A percentile compares a stretch with the other conserved stretches of the same genome.
These are phyloP conservation scores for Fusarium proliferatum DNA, from an alignment of 2,329 filamentous ascomycete genomes.

Conservation along the genomic window DNA sequence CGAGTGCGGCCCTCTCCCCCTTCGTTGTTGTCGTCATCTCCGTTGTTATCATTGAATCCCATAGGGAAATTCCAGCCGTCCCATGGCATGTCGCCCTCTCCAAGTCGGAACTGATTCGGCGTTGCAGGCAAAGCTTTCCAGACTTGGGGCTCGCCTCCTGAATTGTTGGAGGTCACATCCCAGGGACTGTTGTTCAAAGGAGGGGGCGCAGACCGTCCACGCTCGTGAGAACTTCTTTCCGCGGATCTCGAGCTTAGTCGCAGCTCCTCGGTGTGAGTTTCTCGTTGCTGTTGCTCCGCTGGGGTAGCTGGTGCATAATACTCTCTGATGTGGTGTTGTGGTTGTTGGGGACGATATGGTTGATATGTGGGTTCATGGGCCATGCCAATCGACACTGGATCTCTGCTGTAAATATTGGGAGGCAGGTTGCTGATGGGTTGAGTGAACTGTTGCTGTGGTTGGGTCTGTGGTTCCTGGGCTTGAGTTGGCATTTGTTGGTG, in stretches of 20 bases:
- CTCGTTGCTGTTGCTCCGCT: not conserved
- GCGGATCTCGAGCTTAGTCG: slow-evolving; percentile 36
- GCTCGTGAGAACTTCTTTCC: slow-evolving; percentile 51
- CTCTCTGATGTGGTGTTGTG: slow-evolving; percentile 21
- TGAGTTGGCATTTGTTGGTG: slow-evolving; percentile 16
- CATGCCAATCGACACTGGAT: slow-evolving; percentile 6
- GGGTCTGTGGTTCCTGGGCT: slow-evolving; percentile 6
- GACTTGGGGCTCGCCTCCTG: slow-evolving; percentile 39
- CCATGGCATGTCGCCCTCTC: slow-evolving; percentile 62
- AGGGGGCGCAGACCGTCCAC: slow-evolving; percentile 62
- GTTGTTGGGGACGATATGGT: slow-evolving; percentile 23
- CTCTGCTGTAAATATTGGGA: slow-evolving; percentile 14
- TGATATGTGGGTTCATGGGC: slow-evolving; percentile 14
- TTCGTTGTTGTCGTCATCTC: slow-evolving; percentile 7
- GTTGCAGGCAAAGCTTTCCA: slow-evolving; percentile 58
- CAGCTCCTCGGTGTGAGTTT: not conserved
- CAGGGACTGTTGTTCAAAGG: slow-evolving; percentile 60
- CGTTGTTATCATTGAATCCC: slow-evolving; percentile 33
- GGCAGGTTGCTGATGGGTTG: not conserved
- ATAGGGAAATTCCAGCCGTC: slow-evolving; percentile 47
- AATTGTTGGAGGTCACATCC: slow-evolving; percentile 52
- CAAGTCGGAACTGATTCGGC: slow-evolving; percentile 52
- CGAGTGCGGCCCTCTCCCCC: not conserved
- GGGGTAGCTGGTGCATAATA: slow-evolving; percentile 25
- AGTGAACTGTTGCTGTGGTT: slow-evolving; percentile 23